These are phyloP conservation scores for Blastocystis sp. DNA, from an alignment of 352 stramenopile genomes.

Conservation along the genomic window DNA sequence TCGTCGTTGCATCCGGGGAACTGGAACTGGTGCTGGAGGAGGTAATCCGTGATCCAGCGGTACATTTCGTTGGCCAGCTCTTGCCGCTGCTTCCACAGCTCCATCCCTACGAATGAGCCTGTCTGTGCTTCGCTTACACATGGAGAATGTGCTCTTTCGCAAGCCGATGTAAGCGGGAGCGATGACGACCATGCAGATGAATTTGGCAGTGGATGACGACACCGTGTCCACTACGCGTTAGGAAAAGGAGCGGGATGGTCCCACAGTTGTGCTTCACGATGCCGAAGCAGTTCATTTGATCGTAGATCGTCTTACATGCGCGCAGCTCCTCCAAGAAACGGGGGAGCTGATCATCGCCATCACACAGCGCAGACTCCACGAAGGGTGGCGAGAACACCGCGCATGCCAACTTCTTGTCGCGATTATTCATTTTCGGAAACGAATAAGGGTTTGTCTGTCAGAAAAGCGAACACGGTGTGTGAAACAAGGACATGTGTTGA, in stretches of 20 bases:
- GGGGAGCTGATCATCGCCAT: neutral
- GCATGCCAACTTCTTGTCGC: neutral
- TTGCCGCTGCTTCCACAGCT: neutral
- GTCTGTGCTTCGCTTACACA: neutral
- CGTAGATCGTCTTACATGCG: conserved; percentile 20
- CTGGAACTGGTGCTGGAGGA: neutral
- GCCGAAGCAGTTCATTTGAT: conserved; percentile 67
- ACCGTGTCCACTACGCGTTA: conserved; percentile 2
- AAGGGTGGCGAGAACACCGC: neutral
- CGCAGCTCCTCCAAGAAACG: neutral
- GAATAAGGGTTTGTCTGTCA: neutral
- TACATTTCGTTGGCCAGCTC: neutral
- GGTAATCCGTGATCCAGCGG: neutral
- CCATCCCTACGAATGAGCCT: conserved; percentile 1
- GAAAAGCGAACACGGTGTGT: neutral
- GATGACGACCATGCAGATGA: conserved; percentile 31
- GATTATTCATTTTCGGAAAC: neutral
- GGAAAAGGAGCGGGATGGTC: neutral
- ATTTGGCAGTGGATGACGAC: neutral
- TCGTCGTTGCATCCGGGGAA: neutral
- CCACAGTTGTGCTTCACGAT: conserved; percentile 28
- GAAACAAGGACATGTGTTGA: neutral
- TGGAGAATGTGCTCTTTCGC: conserved; percentile 24
- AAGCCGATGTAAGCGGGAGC: conserved; percentile 2
- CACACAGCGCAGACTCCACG: neutral